Evolutionary conservation across 2,329 filamentous ascomycete genomes (phyloP), one percentile per base, ranked within the genome.

Genomic region (Ceratocystis harringtonii): DNA sequence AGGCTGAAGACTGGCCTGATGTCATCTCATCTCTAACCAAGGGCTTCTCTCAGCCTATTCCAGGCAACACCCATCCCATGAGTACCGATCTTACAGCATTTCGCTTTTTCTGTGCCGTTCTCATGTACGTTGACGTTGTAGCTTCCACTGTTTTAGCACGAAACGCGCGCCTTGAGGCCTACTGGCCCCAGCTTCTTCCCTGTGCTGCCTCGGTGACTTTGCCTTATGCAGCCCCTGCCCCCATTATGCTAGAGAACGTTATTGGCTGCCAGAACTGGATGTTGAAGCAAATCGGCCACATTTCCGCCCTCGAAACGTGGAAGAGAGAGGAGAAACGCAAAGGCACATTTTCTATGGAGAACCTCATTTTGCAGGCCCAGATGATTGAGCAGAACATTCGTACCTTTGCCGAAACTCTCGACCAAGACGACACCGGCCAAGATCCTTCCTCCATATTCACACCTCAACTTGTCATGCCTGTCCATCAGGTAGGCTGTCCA

Each of bases 211-310:
- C 63, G 15, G 63, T 67, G 57, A 64, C 67, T 5, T 63, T 67
- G 1, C 25, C 62, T 22, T 67, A 67, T 36, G 65, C 66, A 28
- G 66, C 66, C 5, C 66, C 62, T 12, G 71, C 72, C 0, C 72
- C 72, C 0, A 72, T 80, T 48, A 74, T 75, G 62, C 74, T 85
- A 65, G 78, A 80, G 61, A 77, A 79, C 41, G 78, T 82, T 61
- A 72, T 81, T 50, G 83, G 84, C 1, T 76, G 82, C 67, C 74
- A 81, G 57, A 85, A 84, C 71, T 83, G 81, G 80, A 78, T 78
- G 0, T 69, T 86, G 58, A 72, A 80, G 58, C 73, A 78, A n/a
- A 77, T 87, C 55, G 79, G 78, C 12, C 78, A 82, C 22, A 78
- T 83, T 60, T 75, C 82, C 15, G 71, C 76, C 0, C 75, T 87